Evolutionary conservation across 2,329 filamentous ascomycete genomes (phyloP).

Genomic region (Pseudogymnoascus sp.): DNA sequence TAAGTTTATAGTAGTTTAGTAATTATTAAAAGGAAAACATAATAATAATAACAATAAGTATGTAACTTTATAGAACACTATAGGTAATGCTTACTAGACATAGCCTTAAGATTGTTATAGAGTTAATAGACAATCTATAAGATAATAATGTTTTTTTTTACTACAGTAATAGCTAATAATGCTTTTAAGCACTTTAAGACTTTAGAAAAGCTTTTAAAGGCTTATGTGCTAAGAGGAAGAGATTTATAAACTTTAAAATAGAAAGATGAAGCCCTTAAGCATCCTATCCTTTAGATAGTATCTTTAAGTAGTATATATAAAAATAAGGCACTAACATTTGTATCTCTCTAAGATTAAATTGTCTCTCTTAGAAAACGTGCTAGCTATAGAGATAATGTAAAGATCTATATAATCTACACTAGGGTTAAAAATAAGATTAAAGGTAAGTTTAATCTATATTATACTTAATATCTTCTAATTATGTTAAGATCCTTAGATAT

Average conservation of each 20-base stretch:
- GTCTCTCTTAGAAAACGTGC: background rate
- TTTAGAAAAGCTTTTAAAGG: background rate
- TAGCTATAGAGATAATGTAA: background rate
- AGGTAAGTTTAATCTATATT: background rate
- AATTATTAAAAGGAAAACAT: too few relatives aligned
- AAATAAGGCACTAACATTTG: background rate
- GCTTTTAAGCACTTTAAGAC: background rate
- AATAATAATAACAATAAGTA: too few relatives aligned
- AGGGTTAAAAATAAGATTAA: too few relatives aligned
- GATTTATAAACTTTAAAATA: background rate
- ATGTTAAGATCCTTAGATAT: background rate
- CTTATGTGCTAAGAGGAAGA: background rate
- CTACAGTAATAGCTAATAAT: background rate
- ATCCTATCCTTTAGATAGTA: background rate
- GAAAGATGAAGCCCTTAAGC: background rate
- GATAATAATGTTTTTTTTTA: slow-evolving; percentile 7
- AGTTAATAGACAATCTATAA: too few relatives aligned
- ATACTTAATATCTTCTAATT: background rate
- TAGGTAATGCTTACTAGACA: too few relatives aligned
- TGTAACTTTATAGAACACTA: too few relatives aligned
- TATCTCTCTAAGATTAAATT: background rate
- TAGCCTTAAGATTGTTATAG: too few relatives aligned
- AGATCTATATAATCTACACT: background rate
- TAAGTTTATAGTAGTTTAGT: too few relatives aligned
- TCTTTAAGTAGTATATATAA: background rate